These are phyloP conservation scores for Wickerhamomyces sp. DNA, from an alignment of 1,139 yeast genomes.

Conservation along the genomic window DNA sequence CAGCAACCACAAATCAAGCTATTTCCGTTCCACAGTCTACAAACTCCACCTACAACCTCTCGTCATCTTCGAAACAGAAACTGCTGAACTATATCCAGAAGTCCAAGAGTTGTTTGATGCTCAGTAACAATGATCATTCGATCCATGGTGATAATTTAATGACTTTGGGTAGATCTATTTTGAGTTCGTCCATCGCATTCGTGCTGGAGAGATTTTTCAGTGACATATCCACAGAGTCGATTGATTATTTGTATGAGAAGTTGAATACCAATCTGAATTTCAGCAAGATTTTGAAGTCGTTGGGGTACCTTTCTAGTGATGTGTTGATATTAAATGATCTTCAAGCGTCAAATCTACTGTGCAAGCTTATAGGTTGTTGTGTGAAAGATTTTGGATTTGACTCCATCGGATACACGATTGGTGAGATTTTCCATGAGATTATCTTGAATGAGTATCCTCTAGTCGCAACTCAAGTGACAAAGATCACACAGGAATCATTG, in stretches of 20 bases:
- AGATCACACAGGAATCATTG: conserved; percentile 21
- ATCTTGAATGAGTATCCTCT: conserved; percentile 65
- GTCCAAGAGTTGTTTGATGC: conserved; percentile 60
- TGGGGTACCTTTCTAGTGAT: conserved; percentile 41
- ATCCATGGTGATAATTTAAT: conserved; percentile 36
- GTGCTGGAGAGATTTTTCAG: conserved; percentile 54
- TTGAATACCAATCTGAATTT: conserved; percentile 39
- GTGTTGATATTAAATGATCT: conserved; percentile 22
- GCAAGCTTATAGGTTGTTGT: conserved; percentile 62
- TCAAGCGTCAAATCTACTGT: conserved; percentile 30
- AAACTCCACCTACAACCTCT: neutral
- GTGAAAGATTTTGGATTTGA: conserved; percentile 81
- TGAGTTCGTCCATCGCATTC: conserved; percentile 51
- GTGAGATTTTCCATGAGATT: conserved; percentile 61
- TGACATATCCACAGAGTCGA: conserved; percentile 39
- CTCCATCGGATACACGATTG: conserved; percentile 50
- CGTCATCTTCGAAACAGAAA: conserved; percentile 19
- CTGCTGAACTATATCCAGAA: conserved; percentile 46
- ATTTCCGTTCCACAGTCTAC: conserved; percentile 3
- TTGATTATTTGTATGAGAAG: conserved; percentile 52
- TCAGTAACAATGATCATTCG: conserved; percentile 31
- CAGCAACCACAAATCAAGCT: conserved; percentile 1
- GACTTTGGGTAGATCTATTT: conserved; percentile 51
- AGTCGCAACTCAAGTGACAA: conserved; percentile 37
- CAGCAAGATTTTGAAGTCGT: conserved; percentile 44